Evolutionary conservation across 352 stramenopile genomes (phyloP), one percentile per base, ranked within the genome.

Genomic region (Pythium sp.): DNA sequence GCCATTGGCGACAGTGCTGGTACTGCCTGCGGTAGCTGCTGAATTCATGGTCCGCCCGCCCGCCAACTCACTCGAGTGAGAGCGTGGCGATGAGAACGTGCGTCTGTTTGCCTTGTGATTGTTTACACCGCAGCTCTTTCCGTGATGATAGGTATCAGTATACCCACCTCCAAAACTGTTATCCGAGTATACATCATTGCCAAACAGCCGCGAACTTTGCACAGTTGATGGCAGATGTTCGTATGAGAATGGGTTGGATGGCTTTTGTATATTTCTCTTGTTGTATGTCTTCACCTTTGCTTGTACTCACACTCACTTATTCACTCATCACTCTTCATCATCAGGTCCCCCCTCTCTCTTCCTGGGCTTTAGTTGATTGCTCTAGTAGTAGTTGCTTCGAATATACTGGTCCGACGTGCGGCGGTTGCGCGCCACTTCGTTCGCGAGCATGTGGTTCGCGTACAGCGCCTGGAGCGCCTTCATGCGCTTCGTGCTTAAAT

Each of bases 341-440:
- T 32, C 30, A 32, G 30, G 51, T 24, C 3, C 30, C 26, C 24
- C 46, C 12, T 15, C 14, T 55, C 62, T 69, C 62, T 51, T 59
- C 26, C 54, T 62, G 20, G 46, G 72, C 32, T 47, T 60, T 28
- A 55, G 54, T 49, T 64, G 64, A n/a, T 59, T 38, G 47, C 24
- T 68, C 77, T 70, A 94, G 74, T 93, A 94, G 76, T 90, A 93
- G 69, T 93, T 91, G 71, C 88, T 92, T 53, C 86, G 82, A 66
- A 95, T 95, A 68, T 92, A 94, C 72, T 93, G 86, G 61, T 95
- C 88, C 5, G 88, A 95, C 7, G 88, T 93, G 58, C 86, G 86
- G 26, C 88, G 86, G 68, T 93, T 93, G 36, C 86, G 86, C 7
- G 86, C 79, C 12, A 95, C 86, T 69, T 94, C 86, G 59, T 92